Evolutionary conservation across 805 yeast species (phyloP).

Genomic region (Candida vaughaniae): DNA sequence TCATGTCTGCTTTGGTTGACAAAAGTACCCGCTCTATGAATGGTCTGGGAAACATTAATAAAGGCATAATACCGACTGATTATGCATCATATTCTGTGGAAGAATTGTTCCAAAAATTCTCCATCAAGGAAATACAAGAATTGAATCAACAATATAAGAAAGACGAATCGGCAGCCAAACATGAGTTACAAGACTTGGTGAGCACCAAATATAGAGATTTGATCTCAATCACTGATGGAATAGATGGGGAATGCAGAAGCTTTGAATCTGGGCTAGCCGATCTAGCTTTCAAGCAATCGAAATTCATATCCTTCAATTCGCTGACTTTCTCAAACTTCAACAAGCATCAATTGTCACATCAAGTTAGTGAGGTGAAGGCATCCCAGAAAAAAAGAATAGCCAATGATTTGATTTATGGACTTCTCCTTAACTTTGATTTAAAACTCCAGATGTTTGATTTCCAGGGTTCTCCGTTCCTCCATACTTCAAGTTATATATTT

Average conservation of each 20-base stretch:
- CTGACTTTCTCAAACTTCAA: not conserved
- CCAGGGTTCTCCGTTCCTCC: slow-evolving; percentile 2
- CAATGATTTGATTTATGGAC: slow-evolving; percentile 2
- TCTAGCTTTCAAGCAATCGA: slow-evolving; percentile 30
- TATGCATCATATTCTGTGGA: slow-evolving; percentile 21
- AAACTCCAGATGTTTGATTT: slow-evolving; percentile 13
- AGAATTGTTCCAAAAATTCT: slow-evolving; percentile 31
- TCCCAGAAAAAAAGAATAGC: slow-evolving; percentile 13
- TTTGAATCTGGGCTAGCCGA: slow-evolving; percentile 27
- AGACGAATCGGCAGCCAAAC: slow-evolving; percentile 26
- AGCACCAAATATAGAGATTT: slow-evolving; percentile 43
- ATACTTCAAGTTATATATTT: slow-evolving; percentile 26
- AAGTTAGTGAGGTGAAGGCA: slow-evolving; percentile 10
- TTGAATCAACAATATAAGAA: slow-evolving; percentile 27
- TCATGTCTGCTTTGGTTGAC: too few species aligned
- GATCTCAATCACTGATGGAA: slow-evolving; percentile 44
- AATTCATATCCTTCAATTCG: slow-evolving; percentile 24
- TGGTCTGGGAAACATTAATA: too few species aligned
- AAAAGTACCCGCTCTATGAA: too few species aligned
- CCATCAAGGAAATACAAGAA: slow-evolving; percentile 32
- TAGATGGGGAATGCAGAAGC: slow-evolving; percentile 27
- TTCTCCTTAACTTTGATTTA: slow-evolving; percentile 28
- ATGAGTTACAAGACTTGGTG: slow-evolving; percentile 36
- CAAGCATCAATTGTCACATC: not conserved
- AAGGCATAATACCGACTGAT: too few species aligned